Evolutionary conservation across 495 filamentous ascomycete genomes (phyloP), one percentile per base, ranked within the genome.

Genomic region (Annulohypoxylon nitens): DNA sequence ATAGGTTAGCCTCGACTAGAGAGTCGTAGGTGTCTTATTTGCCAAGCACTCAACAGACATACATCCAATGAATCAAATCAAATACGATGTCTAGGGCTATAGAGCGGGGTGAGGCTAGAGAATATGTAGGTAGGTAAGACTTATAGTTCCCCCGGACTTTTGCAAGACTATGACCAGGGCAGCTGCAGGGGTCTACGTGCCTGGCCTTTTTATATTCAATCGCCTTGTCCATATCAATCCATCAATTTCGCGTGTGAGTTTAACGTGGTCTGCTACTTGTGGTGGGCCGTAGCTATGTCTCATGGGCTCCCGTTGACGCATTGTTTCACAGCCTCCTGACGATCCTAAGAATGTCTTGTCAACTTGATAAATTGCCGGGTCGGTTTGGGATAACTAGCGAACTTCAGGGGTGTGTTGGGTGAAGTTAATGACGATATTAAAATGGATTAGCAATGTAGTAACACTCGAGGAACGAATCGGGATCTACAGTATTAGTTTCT

Each of bases 401-500:
- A n/a, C 20, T 65, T 45, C 51, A 45, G 51, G 70, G 59, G 59
- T 64, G 53, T 39, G 58, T 23, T 43, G 16, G 51, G 47, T 60
- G 45, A 68, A 59, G 59, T 61, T 54, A 68, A 61, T 73, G 64
- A 64, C 53, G 70, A 64, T 68, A 73, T 68, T 64, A 48, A 64
- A 55, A 62, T 26, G 61, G 58, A 48, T 50, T 59, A 47, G 43
- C 16, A 51, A 53, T 36, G 47, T 61, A 54, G 68, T 50, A 64
- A 47, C 54, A 53, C 20, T 43, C n/a, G 16, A 68, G 64, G 64
- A 37, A 68, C 70, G 45, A 64, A 60, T 73, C 70, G 70, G 70
- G 34, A 73, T 53, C 37, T 54, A 73, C 64, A 64, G 64, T 68
- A 37, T 68, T 12, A 37, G 26, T 53, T 30, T 48, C 2, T 10